Evolutionary conservation across 495 filamentous ascomycete genomes (phyloP).

Genomic region (Hypoxylon rickii): DNA sequence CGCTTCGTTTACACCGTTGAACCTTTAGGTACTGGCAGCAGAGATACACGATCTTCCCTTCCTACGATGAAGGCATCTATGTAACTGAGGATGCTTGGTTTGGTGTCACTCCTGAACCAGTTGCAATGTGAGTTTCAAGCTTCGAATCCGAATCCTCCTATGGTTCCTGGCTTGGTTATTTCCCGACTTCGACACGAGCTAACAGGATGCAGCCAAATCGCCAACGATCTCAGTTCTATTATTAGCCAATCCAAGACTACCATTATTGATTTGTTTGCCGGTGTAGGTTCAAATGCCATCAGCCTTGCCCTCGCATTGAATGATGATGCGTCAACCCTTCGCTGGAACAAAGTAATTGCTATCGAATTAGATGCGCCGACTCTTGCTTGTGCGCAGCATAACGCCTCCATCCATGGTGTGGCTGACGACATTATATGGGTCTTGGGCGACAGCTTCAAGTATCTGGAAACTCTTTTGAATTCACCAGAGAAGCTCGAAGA

Average conservation of each 20-base stretch:
- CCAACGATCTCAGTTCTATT: constrained; percentile 65
- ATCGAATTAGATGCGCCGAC: constrained; percentile 81
- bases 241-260: constrained; percentile 49
- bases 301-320: constrained; percentile 76
- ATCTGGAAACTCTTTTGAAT: constrained; percentile 39
- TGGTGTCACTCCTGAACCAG: constrained; percentile 89
- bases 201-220: constrained; percentile 65
- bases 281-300: constrained; percentile 93
- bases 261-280: constrained; percentile 87
- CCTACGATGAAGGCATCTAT: constrained; percentile 82
- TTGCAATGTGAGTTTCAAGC: constrained; percentile 68
- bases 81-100: constrained; percentile 95
- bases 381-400: constrained; percentile 87
- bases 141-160: constrained; percentile 8
- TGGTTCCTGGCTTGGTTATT: constrained; percentile 4
- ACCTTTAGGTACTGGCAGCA: constrained; percentile 81
- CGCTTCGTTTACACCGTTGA: neutral
- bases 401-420: constrained; percentile 87
- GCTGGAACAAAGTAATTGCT: constrained; percentile 81
- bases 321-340: constrained; percentile 34
- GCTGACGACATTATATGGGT: constrained; percentile 79
- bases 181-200: constrained; percentile 19
- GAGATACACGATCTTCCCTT: constrained; percentile 79
- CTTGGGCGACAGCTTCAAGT: constrained; percentile 77
- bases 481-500: constrained; percentile 36